Conservation (phyloP, 1,284 basidiomycete species). For the Cerrena zonata region DNA sequence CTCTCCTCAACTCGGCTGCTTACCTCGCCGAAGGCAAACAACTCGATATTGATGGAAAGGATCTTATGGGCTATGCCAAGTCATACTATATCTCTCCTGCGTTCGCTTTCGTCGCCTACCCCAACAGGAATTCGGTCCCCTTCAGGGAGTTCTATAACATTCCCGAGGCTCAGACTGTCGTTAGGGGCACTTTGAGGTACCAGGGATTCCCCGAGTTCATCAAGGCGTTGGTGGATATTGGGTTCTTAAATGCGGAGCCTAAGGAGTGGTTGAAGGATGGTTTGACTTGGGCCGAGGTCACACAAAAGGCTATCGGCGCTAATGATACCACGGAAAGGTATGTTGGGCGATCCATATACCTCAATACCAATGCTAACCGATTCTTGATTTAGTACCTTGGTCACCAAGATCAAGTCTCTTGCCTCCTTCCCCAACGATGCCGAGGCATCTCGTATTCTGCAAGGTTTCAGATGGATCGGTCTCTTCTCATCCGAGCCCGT, state of each 20-base stretch:
- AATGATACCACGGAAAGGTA: conserved; percentile 68
- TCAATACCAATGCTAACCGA: conserved; percentile 7
- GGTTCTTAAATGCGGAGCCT: conserved; percentile 75
- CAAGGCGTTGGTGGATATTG: conserved; percentile 80
- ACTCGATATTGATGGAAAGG: conserved; percentile 58
- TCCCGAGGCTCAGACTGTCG: conserved; percentile 87
- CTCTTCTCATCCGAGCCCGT: conserved; percentile 76
- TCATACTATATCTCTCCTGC: conserved; percentile 95
- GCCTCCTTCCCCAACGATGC: conserved; percentile 67
- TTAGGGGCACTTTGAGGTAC: conserved; percentile 92
- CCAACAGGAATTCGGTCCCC: conserved; percentile 90
- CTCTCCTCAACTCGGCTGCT: conserved; percentile 88
- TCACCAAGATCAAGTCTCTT: conserved; percentile 67
- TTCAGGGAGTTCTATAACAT: conserved; percentile 88
- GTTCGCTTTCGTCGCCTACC: conserved; percentile 94
- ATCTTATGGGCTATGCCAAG: conserved; percentile 84
- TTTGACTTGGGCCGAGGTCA: conserved; percentile 79
- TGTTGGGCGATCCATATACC: conserved; percentile 18
- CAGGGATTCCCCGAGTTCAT: conserved; percentile 99
- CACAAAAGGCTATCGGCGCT: conserved; percentile 73
- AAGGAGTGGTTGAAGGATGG: conserved; percentile 77
- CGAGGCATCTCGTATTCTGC: conserved; percentile 73
- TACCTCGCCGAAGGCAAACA: conserved; percentile 67
- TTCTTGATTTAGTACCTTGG: conserved; percentile 43
- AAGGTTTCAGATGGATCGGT: conserved; percentile 90